Conservation (phyloP, 768 basidiomycete species). For the Boletus pseudo-olivaceus region DNA sequence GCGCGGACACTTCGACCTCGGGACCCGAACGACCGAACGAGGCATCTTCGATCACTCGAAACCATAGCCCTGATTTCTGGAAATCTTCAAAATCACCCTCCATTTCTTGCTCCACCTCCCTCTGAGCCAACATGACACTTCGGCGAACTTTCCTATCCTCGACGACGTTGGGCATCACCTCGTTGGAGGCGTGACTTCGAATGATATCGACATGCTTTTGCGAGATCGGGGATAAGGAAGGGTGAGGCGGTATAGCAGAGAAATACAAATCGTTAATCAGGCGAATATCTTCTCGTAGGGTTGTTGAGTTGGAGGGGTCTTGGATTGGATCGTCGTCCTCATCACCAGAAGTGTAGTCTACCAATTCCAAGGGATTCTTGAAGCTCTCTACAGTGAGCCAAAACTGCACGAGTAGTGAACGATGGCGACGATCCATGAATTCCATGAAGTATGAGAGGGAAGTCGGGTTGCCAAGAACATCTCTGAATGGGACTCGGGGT, state of each 20-base stretch:
- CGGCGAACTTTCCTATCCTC: slow-evolving; percentile 60
- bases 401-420: slow-evolving; percentile 88
- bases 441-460: slow-evolving; percentile 97
- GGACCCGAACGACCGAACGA: slow-evolving; percentile 30
- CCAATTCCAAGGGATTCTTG: slow-evolving; percentile 90
- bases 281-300: slow-evolving; percentile 79
- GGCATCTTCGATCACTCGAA: slow-evolving; percentile 77
- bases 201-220: slow-evolving; percentile 70
- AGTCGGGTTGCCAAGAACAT: slow-evolving; percentile 82
- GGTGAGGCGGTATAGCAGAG: slow-evolving; percentile 52
- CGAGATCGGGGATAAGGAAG: slow-evolving; percentile 60
- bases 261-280: slow-evolving; percentile 92
- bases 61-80: slow-evolving; percentile 85
- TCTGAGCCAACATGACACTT: slow-evolving; percentile 80
- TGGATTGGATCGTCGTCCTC: slow-evolving; percentile 63
- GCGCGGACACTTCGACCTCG: slow-evolving; percentile 2
- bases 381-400: slow-evolving; percentile 98
- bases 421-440: slow-evolving; percentile 89
- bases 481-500: slow-evolving; percentile 60
- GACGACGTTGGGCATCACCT: slow-evolving; percentile 38
- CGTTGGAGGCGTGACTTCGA: slow-evolving; percentile 56
- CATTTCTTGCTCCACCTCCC: slow-evolving; percentile 85
- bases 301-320: slow-evolving; percentile 52
- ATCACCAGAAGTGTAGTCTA: slow-evolving; percentile 59
- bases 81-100: slow-evolving; percentile 91